Percentiles rank a stretch among this genome's conserved stretches.
These are phyloP conservation scores for Leptosphaerulina australis DNA, from an alignment of 2,329 filamentous ascomycete species.

Conservation along the genomic window DNA sequence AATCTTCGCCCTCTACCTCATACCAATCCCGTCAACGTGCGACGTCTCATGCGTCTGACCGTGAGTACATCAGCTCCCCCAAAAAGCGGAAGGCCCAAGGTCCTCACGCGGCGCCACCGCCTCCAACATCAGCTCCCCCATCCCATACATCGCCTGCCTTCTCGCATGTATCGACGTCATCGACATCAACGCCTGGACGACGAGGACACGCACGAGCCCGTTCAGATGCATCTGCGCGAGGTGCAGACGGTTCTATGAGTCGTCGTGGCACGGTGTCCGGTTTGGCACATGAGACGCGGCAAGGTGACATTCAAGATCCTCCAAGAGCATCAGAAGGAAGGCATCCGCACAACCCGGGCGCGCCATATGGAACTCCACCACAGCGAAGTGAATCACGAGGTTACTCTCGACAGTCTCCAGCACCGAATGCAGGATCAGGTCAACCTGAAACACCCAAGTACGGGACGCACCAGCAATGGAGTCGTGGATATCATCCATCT, in stretches of 20 bases:
- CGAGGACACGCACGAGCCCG: constrained; percentile 68
- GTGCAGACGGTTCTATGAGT: constrained; percentile 41
- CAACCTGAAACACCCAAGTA: constrained; percentile 46
- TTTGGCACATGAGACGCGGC: constrained; percentile 40
- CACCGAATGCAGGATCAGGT: constrained; percentile 34
- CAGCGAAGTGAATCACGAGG: constrained; percentile 31
- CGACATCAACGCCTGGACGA: constrained; percentile 61
- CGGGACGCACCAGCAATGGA: constrained; percentile 41
- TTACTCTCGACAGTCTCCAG: constrained; percentile 32
- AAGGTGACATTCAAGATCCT: constrained; percentile 34
- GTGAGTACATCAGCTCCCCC: constrained; percentile 74
- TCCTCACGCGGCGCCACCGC: constrained; percentile 57
- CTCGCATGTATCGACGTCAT: constrained; percentile 63
- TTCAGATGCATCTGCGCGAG: constrained; percentile 64
- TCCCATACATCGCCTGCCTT: constrained; percentile 57
- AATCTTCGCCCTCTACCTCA: constrained; percentile 46
- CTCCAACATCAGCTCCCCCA: constrained; percentile 57
- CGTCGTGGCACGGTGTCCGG: constrained; percentile 43
- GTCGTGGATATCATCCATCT: constrained; percentile 42
- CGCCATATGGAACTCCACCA: constrained; percentile 27
- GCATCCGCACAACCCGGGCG: constrained; percentile 27
- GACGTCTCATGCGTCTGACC: constrained; percentile 56
- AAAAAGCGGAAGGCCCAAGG: constrained; percentile 80
- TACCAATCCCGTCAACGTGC: constrained; percentile 56
- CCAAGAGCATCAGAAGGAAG: constrained; percentile 32